A percentile compares a stretch with the other conserved stretches of the same genome.
Conservation (phyloP, 1,284 basidiomycete genomes). For the Ceratobasidium sp. region DNA sequence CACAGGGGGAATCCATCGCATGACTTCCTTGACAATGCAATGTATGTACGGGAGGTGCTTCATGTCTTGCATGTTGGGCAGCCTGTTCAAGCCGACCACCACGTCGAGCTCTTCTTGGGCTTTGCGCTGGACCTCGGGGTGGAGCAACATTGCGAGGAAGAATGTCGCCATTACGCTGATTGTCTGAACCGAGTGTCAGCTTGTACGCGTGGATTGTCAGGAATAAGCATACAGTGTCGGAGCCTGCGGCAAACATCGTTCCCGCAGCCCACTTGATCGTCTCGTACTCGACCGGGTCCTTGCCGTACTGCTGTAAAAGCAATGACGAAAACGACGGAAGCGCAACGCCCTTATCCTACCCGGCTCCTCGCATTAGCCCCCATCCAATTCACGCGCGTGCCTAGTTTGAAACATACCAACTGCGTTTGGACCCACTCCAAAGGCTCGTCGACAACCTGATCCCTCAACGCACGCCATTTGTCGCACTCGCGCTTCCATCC, state of each 20-base stretch:
- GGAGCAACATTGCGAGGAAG: constrained; percentile 52
- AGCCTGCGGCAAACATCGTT: constrained; percentile 40
- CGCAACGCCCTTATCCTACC: constrained; percentile 20
- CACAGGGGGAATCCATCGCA: constrained; percentile 28
- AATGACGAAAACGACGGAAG: constrained; percentile 34
- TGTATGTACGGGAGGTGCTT: constrained; percentile 24
- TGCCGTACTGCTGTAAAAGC: constrained; percentile 35
- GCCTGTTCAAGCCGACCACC: constrained; percentile 48
- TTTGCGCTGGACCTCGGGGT: constrained; percentile 49
- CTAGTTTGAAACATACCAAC: not conserved
- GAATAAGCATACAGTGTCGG: constrained; percentile 30
- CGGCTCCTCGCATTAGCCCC: not conserved
- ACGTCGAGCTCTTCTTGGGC: constrained; percentile 51
- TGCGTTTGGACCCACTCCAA: constrained; percentile 36
- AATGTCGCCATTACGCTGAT: constrained; percentile 49
- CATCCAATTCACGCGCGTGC: not conserved
- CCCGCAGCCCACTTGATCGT: constrained; percentile 42
- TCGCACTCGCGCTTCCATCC: constrained; percentile 45
- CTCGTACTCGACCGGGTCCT: constrained; percentile 27
- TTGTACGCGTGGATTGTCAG: not conserved
- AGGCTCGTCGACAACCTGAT: constrained; percentile 38
- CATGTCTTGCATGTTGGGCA: constrained; percentile 39
- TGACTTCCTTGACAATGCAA: constrained; percentile 34
- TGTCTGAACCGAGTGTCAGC: constrained; percentile 38
- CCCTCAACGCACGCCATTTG: constrained; percentile 33